Percentiles rank a stretch among this genome's conserved stretches.
Conservation (phyloP, 257 asterid genomes). For the Nicotiana tabacum region DNA sequence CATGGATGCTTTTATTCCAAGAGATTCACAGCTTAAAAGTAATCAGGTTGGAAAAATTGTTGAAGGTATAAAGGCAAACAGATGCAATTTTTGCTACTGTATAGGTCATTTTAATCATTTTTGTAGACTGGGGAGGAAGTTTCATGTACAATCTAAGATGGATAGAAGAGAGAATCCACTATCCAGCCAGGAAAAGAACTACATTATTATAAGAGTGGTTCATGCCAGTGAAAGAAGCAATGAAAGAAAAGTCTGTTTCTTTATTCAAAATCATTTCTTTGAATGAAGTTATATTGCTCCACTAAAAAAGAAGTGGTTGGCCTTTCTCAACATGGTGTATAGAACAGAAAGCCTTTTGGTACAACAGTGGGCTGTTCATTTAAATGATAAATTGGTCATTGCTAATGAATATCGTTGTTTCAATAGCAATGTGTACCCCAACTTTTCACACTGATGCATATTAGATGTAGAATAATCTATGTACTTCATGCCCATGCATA, state of each 20-base stretch:
- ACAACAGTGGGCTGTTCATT: neutral
- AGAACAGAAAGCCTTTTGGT: neutral
- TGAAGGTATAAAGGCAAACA: neutral
- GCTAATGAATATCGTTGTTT: neutral
- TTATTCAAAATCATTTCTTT: neutral
- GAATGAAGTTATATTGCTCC: neutral
- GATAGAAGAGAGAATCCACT: neutral
- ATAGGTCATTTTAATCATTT: neutral
- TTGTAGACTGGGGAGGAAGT: neutral
- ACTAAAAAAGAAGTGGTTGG: neutral
- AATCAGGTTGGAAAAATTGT: too few relatives aligned
- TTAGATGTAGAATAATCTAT: neutral
- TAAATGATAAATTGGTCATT: neutral
- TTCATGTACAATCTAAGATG: neutral
- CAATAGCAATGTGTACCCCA: conserved; percentile 1
- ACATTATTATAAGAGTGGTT: neutral
- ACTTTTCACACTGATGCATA: conserved; percentile 1
- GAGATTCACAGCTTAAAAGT: too few relatives aligned
- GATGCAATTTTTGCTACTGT: neutral
- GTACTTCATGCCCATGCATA: neutral
- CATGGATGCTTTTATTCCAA: too few relatives aligned
- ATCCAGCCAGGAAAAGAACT: neutral
- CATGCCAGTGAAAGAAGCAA: neutral
- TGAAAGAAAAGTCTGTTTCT: neutral
- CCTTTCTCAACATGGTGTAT: neutral